phyloP scores from a whole-genome alignment of 192 early-diverging fungal species.

The Funneliformis mosseae region DNA sequence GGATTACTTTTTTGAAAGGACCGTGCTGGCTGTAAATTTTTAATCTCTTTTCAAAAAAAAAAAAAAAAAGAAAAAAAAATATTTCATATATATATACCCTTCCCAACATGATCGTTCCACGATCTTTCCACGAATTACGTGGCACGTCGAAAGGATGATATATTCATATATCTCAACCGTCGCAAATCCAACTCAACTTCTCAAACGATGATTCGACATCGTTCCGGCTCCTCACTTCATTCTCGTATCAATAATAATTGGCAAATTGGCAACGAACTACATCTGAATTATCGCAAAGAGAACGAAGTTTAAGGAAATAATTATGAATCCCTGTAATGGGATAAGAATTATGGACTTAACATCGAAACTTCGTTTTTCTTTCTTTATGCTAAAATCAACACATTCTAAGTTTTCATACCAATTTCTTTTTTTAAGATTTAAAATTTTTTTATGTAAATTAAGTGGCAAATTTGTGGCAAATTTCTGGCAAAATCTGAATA shows the following conservation, averaged over 20 bases:
- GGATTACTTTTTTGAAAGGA: not conserved
- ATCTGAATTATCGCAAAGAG: not conserved
- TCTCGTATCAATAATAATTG: not conserved
- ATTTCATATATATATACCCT: not conserved
- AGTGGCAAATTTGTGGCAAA: not conserved
- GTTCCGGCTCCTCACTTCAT: not conserved
- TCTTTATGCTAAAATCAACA: no score
- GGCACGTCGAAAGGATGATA: not conserved
- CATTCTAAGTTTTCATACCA: no score
- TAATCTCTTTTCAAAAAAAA: not conserved
- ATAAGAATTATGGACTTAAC: not conserved
- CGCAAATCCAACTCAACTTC: not conserved
- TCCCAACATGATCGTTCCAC: not conserved
- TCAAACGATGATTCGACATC: not conserved
- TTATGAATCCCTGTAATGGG: not conserved
- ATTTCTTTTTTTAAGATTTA: not conserved
- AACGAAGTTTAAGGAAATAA: not conserved
- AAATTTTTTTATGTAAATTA: not conserved
- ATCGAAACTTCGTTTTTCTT: not conserved
- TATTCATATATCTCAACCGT: not conserved
- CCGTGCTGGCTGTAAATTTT: not conserved
- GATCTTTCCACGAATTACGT: not conserved
- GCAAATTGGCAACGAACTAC: not conserved
- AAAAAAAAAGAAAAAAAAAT: not conserved
- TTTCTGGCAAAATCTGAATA: not conserved